Evolutionary conservation across 371 early-diverging fungal genomes (phyloP), one percentile per base, ranked within the genome.

Genomic region (Mucor lusitanicus): DNA sequence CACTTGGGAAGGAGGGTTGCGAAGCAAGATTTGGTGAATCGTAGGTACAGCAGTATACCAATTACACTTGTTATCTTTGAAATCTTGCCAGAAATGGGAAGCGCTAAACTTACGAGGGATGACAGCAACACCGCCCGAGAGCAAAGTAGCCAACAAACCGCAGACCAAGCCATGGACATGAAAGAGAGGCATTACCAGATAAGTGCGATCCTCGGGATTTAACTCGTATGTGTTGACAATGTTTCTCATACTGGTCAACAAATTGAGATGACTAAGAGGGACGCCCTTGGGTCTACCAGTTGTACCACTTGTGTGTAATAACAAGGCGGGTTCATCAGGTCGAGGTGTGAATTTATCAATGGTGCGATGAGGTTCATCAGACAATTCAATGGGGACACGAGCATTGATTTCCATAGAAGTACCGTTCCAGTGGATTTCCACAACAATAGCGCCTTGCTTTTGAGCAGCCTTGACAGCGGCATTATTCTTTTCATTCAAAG

Each of bases 21-120:
- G 85, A 39, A 93, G 76, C 54, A 92, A 78, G 42, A 93, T 91
- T 78, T 94, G 93, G 74, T 96, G 95, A 67, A 95, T 95, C 0
- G 95, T 94, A 6, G 96, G 96, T 17, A 95, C 95, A n/a, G 92
- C 91, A 15, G 91, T 88, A 74, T 91, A 92, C 93, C 94, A 93
- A 69, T 82, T 92, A 64, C 91, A 85, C 15, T 72, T 71, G 33
- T 81, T 77, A 3, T 82, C 86, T 12, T 70, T 58, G 59, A 91
- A 89, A 67, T 94, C 92, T 32, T 75, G 65, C 95, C 94, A 94
- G 74, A 96, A 96, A 32, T 74, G 76, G n/a, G 85, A 79, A 8
- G 93, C 93, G 13, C 91, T 90, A 75, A 94, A 95, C 61, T 84
- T 89, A 48, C 84, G 79, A n/a, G 94, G 95, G 64, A 95, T 81